Evolutionary conservation across 148 eudicot genomes (phyloP), one percentile per base, ranked within the genome.

Genomic region (Cornus kousa): DNA sequence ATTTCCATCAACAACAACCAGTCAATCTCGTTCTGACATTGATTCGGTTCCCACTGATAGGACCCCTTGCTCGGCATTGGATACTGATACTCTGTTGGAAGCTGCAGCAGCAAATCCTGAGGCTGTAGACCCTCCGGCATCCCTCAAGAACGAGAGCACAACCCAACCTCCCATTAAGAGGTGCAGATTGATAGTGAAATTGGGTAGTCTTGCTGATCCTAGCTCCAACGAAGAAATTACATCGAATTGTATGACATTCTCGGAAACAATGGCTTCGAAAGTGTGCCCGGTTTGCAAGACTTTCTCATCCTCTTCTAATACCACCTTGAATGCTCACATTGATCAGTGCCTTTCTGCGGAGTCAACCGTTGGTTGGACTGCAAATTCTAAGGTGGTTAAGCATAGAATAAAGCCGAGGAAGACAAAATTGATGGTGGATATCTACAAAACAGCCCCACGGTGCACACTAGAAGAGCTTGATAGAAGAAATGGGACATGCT

Each of bases 391-490:
- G 82, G 84, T 86, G 62, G 59, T 81, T 70, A 89, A 88, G 84
- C 92, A 89, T 82, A 85, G 89, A 84, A 81, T 93, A 83, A 95
- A 89, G 89, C 89, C 96, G 8, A 85, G 91, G 74, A 95, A 93
- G 82, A 91, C 82, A 23, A 93, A 90, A 86, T 81, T 83, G 57
- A 91, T 95, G 90, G 87, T 83, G 77, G 98, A 93, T 81, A 88
- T 95, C 4, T 90, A 85, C 73, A 86, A 75, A 75, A 89, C 97
- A 32, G 94, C 97, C n/a, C 81, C 35, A 74, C 76, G 72, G 71
- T 90, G 93, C 84, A 93, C 98, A 16, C 55, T 95, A 70, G 97
- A 95, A 88, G 98, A 95, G 76, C 95, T 95, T 82, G 97, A 95
- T 80, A 86, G 85, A 80, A 89, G 98, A 81, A 95, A 95, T 74